These are phyloP conservation scores for Ramaria rubella DNA, from an alignment of 768 basidiomycete species.

Conservation along the genomic window DNA sequence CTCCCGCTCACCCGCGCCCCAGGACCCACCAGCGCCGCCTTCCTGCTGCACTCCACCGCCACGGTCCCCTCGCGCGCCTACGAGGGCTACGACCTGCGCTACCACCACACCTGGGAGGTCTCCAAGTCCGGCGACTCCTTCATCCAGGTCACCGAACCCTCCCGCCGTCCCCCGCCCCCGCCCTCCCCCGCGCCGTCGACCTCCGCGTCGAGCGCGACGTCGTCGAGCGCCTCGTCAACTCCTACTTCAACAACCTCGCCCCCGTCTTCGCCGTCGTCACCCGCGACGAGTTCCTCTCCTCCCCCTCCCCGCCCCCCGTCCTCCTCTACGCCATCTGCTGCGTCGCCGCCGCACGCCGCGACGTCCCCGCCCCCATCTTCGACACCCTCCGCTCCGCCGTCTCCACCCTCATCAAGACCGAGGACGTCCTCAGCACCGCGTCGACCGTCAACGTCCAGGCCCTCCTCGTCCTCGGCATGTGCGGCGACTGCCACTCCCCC, in stretches of 20 bases:
- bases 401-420: constrained; percentile 78
- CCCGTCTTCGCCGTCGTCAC: constrained; percentile 88
- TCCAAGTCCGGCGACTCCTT: constrained; percentile 79
- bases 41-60: constrained; percentile 86
- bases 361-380: constrained; percentile 80
- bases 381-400: constrained; percentile 84
- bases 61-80: constrained; percentile 80
- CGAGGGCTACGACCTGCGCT: constrained; percentile 79
- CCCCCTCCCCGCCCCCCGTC: constrained; percentile 32
- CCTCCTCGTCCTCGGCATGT: constrained; percentile 78
- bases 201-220: constrained; percentile 70
- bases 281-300: constrained; percentile 76
- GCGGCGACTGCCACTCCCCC: constrained; percentile 85
- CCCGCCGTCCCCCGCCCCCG: constrained; percentile 37
- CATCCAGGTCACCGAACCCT: constrained; percentile 69
- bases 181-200: constrained; percentile 59
- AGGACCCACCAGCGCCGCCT: constrained; percentile 85
- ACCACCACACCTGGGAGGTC: constrained; percentile 86
- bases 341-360: constrained; percentile 79
- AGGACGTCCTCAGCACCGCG: constrained; percentile 86
- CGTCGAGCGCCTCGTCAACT: constrained; percentile 79
- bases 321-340: constrained; percentile 92
- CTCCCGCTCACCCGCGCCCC: constrained; percentile 11
- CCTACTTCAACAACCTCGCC: constrained; percentile 84
- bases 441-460: constrained; percentile 84